Evolutionary conservation across 495 filamentous ascomycete species (phyloP).

Genomic region (Penicillium goetzii): DNA sequence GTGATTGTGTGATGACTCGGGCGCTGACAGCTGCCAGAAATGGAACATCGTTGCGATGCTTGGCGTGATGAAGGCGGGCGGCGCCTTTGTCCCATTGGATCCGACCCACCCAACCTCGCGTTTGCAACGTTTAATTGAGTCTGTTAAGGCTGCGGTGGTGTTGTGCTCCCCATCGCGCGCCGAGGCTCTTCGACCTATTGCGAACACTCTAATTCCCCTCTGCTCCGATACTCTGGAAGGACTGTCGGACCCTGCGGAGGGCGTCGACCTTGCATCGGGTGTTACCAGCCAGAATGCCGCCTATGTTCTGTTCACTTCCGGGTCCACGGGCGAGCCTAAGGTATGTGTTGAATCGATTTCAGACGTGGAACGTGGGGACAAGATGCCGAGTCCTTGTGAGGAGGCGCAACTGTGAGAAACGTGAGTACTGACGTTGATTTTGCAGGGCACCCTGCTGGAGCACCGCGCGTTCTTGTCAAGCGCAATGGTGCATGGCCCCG

Average conservation of each 20-base stretch:
- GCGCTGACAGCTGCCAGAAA: constrained; percentile 37
- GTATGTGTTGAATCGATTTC: constrained; percentile 29
- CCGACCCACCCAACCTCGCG: constrained; percentile 58
- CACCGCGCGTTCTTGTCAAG: constrained; percentile 50
- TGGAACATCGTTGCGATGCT: constrained; percentile 62
- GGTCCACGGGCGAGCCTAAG: constrained; percentile 57
- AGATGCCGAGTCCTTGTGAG: background rate
- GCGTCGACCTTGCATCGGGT: constrained; percentile 33
- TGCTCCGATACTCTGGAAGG: constrained; percentile 37
- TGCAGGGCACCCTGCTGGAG: constrained; percentile 52
- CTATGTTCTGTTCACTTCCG: constrained; percentile 55
- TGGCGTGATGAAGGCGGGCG: constrained; percentile 63
- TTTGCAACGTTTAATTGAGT: constrained; percentile 46
- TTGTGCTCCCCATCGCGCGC: constrained; percentile 54
- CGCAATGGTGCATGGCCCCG: constrained; percentile 49
- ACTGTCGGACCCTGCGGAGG: constrained; percentile 26
- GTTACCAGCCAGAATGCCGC: constrained; percentile 42
- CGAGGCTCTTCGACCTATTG: constrained; percentile 32
- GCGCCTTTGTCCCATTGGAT: constrained; percentile 61
- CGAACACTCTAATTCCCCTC: constrained; percentile 42
- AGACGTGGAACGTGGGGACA: background rate
- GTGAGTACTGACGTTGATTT: background rate
- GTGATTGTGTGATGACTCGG: background rate
- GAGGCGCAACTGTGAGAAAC: background rate
- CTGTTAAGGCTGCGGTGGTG: constrained; percentile 48